These are phyloP conservation scores for Phytophthora podocarpi DNA, from an alignment of 352 stramenopile genomes.

Conservation along the genomic window DNA sequence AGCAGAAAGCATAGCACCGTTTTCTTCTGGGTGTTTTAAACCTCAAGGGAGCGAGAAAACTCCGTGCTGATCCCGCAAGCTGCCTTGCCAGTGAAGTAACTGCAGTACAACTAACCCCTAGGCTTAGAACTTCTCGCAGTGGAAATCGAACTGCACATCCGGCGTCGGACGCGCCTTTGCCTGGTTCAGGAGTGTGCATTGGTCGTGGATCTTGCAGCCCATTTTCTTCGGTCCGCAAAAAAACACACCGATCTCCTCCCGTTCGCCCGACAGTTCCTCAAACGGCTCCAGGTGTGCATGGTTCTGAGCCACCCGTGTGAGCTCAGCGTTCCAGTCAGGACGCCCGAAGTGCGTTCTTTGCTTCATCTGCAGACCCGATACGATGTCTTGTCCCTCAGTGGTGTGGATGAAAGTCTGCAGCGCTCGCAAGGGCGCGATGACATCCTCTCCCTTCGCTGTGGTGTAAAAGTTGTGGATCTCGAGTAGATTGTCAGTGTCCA, in stretches of 20 bases:
- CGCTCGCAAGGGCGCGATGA: slow-evolving; percentile 66
- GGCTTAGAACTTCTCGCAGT: slow-evolving; percentile 85
- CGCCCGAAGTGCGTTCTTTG: slow-evolving; percentile 81
- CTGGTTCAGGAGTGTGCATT: no score
- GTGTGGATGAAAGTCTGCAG: slow-evolving; percentile 83
- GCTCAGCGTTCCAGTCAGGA: slow-evolving; percentile 74
- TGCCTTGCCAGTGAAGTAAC: no score
- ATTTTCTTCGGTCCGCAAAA: slow-evolving; percentile 80
- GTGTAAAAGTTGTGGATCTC: slow-evolving; percentile 81
- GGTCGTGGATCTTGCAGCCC: no score
- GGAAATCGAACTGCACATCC: slow-evolving; percentile 79
- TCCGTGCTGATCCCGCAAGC: no score
- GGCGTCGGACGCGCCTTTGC: no score
- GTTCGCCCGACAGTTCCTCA: no score
- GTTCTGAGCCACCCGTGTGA: slow-evolving; percentile 37
- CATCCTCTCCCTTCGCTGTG: slow-evolving; percentile 69
- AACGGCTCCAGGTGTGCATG: slow-evolving; percentile 49
- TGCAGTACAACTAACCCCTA: no score
- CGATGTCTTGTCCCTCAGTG: slow-evolving; percentile 68
- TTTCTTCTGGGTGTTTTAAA: no score
- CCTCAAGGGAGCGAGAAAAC: no score
- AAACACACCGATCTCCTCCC: slow-evolving; percentile 80
- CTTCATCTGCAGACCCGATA: slow-evolving; percentile 72
- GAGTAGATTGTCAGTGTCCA: slow-evolving; percentile 74
- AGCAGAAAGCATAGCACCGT: no score